Percentiles rank a stretch among this genome's conserved stretches.
These are phyloP conservation scores for Trichoderma citrinoviride DNA, from an alignment of 2,329 filamentous ascomycete genomes.

Conservation along the genomic window DNA sequence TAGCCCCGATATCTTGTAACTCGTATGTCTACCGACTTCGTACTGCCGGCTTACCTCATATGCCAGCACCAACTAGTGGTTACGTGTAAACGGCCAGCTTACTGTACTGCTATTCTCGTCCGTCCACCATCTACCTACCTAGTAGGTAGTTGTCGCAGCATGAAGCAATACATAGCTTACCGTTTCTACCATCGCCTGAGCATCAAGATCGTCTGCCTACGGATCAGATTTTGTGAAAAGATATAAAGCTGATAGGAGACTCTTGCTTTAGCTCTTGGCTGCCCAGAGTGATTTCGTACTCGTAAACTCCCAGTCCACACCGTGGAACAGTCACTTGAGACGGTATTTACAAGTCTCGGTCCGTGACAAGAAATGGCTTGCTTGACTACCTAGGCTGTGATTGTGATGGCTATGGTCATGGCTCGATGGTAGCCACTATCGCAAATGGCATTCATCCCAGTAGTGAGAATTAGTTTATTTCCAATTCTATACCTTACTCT, in stretches of 20 bases:
- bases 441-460: background rate
- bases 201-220: no score
- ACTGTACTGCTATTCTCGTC: background rate
- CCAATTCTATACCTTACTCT: no score
- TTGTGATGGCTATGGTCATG: background rate
- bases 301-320: background rate
- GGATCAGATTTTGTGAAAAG: no score
- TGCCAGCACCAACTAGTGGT: background rate
- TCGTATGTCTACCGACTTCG: background rate
- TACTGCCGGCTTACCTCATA: background rate
- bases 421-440: background rate
- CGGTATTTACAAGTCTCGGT: background rate
- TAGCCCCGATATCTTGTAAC: background rate
- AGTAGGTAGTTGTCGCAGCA: background rate
- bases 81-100: conserved; percentile 13
- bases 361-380: background rate
- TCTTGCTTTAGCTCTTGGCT: no score
- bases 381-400: background rate
- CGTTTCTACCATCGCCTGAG: background rate
- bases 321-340: background rate
- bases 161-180: background rate
- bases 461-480: no score
- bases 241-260: background rate
- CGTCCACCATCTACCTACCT: no score
- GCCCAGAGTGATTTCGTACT: no score